Base-by-base conservation (phyloP, 1,139 yeast species). In the Pichia sp. region DNA sequence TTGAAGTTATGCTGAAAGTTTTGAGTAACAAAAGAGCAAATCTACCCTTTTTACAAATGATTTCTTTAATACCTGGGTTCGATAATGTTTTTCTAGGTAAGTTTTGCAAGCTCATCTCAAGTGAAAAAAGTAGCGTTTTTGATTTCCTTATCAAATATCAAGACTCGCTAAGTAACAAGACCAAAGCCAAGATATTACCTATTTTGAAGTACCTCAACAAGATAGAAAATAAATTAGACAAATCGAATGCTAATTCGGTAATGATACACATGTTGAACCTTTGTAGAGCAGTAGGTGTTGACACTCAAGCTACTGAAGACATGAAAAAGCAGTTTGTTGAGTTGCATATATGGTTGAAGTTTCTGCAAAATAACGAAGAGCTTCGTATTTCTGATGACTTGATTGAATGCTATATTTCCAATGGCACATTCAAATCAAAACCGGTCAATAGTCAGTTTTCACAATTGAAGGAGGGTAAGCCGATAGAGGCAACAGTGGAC, bases 251-350 rank as follows among this genome's bases (percentile, higher is more conserved):
- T 3, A 53, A 55, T 36, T 50, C 56, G 4, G 36, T 55, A 14
- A 53, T 53, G 55, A 50, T 49, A 31, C 55, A 55, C 46, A 38
- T 52, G 12, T 46, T 55, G n/a, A 50, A 52, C 33, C 44, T 54
- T 38, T 47, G 30, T 24, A 40, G 49, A 29, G 27, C 47, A 4
- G n/a, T 49, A 12, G 49, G 49, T 6, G 27, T 46, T 16, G 41
- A 54, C 12, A 27, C 54, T 6, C 17, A 48, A 4, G 16, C 33
- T 8, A 6, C 29, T 8, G 41, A 34, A 29, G 36, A 34, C 3
- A 46, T 51, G 36, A 54, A 51, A 31, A 38, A 48, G 6, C 46
- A 54, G 17, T 49, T 51, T 12, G 24, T 41, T 14, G 45, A 51
- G 14, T 36, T 54, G n/a, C 54, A 54, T 27, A 12, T 46, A 3